A percentile compares a stretch with the other conserved stretches of the same genome.
Conservation (phyloP, 1,139 yeast genomes). For the Zhuliangozyma parablackwelliae region DNA sequence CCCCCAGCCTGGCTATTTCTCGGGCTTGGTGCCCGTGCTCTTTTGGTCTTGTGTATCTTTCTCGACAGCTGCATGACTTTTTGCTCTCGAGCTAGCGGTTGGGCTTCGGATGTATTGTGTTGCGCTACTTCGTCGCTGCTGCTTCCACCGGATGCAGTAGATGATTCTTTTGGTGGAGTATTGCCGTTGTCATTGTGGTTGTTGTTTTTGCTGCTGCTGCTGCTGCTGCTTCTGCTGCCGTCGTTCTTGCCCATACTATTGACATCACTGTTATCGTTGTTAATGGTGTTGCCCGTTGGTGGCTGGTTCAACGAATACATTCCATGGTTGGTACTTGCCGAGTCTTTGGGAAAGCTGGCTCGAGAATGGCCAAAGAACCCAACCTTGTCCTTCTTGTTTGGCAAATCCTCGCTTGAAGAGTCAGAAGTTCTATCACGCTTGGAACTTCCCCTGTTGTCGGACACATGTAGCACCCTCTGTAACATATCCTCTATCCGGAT, state of each 20-base stretch:
- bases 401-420: conserved; percentile 8
- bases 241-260: neutral
- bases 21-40: neutral
- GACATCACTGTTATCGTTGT: too few species aligned
- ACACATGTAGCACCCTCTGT: conserved; percentile 2
- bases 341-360: conserved; percentile 8
- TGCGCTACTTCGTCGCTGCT: conserved; percentile 7
- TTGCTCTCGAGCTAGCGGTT: conserved; percentile 4
- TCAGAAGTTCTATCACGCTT: conserved; percentile 8
- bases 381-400: conserved; percentile 7
- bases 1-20: too few species aligned
- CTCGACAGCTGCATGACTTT: conserved; percentile 1
- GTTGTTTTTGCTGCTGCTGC: too few species aligned
- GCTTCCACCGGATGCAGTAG: conserved; percentile 5
- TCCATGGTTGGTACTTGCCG: conserved; percentile 9
- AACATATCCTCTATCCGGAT: conserved; percentile 6
- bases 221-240: too few species aligned
- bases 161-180: conserved; percentile 4
- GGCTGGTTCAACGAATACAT: conserved; percentile 7
- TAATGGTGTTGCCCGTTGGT: neutral
- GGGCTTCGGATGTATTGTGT: conserved; percentile 2
- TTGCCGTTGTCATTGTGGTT: too few species aligned
- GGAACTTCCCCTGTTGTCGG: conserved; percentile 1
- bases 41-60: conserved; percentile 4
- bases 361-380: conserved; percentile 9